These are phyloP conservation scores for Vigna nakashimae DNA, from an alignment of 306 rosid genomes.

Conservation along the genomic window DNA sequence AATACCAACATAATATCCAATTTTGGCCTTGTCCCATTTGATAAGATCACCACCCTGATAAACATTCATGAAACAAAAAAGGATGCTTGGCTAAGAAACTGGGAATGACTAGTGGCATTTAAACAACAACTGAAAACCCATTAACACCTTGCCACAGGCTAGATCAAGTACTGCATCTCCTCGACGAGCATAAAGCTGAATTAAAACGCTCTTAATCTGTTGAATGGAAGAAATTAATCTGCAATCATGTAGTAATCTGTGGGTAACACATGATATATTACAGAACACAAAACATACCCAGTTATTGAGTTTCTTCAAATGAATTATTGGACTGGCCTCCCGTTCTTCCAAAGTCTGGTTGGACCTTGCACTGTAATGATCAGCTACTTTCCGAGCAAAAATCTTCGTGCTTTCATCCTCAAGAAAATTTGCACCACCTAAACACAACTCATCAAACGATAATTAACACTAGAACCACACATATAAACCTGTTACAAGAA, in stretches of 20 bases:
- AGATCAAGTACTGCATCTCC: slow-evolving; percentile 97
- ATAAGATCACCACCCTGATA: slow-evolving; percentile 97
- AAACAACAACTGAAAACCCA: slow-evolving; percentile 28
- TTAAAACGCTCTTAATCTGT: slow-evolving; percentile 97
- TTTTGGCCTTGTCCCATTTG: slow-evolving; percentile 98
- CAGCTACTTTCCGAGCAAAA: slow-evolving; percentile 91
- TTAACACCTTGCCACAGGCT: slow-evolving; percentile 95
- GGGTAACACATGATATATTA: not conserved
- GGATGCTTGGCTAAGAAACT: slow-evolving; percentile 28
- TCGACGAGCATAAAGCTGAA: slow-evolving; percentile 85
- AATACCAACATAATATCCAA: slow-evolving; percentile 96
- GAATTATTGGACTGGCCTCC: slow-evolving; percentile 90
- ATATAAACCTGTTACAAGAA: slow-evolving; percentile 12
- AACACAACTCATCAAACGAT: slow-evolving; percentile 40
- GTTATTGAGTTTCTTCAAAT: slow-evolving; percentile 90
- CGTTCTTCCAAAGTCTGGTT: slow-evolving; percentile 94
- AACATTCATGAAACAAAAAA: slow-evolving; percentile 28
- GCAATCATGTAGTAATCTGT: slow-evolving; percentile 4
- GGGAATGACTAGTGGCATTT: slow-evolving; percentile 7
- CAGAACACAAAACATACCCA: slow-evolving; percentile 62
- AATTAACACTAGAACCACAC: slow-evolving; percentile 31
- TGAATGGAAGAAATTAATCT: slow-evolving; percentile 30
- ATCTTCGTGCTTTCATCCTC: slow-evolving; percentile 91
- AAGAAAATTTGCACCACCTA: slow-evolving; percentile 74
- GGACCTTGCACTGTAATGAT: slow-evolving; percentile 75